phyloP scores from a whole-genome alignment of 495 filamentous ascomycete species.

The Hypoxylon intermedium region DNA sequence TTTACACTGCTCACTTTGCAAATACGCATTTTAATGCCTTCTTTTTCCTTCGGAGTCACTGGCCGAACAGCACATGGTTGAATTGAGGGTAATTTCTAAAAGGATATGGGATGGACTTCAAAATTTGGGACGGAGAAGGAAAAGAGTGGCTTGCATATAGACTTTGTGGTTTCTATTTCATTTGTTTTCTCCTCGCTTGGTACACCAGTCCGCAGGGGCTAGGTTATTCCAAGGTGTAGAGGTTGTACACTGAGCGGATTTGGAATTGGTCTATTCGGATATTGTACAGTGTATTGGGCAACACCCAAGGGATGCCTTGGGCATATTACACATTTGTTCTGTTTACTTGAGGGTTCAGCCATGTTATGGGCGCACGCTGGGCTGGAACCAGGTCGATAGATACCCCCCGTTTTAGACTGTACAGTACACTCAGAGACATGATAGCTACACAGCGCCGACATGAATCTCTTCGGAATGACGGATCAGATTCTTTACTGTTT shows the following conservation, averaged over 20 bases:
- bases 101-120: constrained; percentile 41
- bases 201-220: constrained; percentile 36
- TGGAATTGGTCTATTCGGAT: constrained; percentile 33
- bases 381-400: constrained; percentile 58
- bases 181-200: constrained; percentile 38
- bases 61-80: constrained; percentile 36
- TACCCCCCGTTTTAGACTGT: constrained; percentile 57
- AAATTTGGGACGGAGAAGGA: constrained; percentile 45
- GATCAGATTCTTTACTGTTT: constrained; percentile 41
- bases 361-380: constrained; percentile 47
- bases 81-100: constrained; percentile 34
- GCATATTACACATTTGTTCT: constrained; percentile 39
- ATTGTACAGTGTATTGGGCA: constrained; percentile 45
- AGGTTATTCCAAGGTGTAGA: constrained; percentile 18
- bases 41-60: constrained; percentile 40
- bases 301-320: constrained; percentile 36
- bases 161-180: constrained; percentile 45
- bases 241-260: constrained; percentile 42
- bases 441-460: constrained; percentile 53
- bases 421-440: constrained; percentile 52
- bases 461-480: constrained; percentile 44
- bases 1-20: constrained; percentile 27
- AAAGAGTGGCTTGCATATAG: constrained; percentile 56
- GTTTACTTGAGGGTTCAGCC: constrained; percentile 44
- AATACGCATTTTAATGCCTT: constrained; percentile 37